Conservation (phyloP, 148 eudicot genomes). For the Fagopyrum tataricum region DNA sequence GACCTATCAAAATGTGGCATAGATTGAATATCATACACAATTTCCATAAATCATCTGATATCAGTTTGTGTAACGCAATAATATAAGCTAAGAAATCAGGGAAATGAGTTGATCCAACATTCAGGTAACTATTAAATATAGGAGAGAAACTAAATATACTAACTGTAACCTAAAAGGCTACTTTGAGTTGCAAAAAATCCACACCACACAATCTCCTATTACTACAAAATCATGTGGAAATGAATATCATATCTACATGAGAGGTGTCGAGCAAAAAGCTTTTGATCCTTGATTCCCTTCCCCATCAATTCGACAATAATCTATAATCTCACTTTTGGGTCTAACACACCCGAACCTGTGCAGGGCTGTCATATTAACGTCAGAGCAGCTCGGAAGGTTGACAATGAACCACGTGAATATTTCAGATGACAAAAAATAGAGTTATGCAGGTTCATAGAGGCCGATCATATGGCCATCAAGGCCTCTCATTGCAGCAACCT, state of each 20-base stretch:
- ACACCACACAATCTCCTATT: background rate
- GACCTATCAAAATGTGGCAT: background rate
- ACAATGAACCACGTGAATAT: background rate
- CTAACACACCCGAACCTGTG: slow-evolving; percentile 67
- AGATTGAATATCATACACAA: too few species aligned
- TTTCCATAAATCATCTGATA: too few species aligned
- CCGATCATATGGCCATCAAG: slow-evolving; percentile 73
- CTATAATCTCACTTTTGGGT: slow-evolving; percentile 29
- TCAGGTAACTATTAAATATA: too few species aligned
- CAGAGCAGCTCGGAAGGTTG: background rate
- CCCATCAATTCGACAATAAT: background rate
- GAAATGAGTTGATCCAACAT: too few species aligned
- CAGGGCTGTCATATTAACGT: slow-evolving; percentile 31
- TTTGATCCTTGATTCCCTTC: background rate
- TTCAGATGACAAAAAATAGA: too few species aligned
- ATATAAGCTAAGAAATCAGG: background rate
- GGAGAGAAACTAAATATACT: too few species aligned
- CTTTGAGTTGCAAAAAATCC: too few species aligned
- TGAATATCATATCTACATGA: background rate
- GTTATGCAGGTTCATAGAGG: slow-evolving; percentile 62
- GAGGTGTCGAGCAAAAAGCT: background rate
- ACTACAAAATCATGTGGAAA: background rate
- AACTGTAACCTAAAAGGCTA: too few species aligned
- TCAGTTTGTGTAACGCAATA: too few species aligned
- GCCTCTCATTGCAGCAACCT: slow-evolving; percentile 74